Conservation (phyloP, 352 stramenopile species). For the Phytophthora parvispora region DNA sequence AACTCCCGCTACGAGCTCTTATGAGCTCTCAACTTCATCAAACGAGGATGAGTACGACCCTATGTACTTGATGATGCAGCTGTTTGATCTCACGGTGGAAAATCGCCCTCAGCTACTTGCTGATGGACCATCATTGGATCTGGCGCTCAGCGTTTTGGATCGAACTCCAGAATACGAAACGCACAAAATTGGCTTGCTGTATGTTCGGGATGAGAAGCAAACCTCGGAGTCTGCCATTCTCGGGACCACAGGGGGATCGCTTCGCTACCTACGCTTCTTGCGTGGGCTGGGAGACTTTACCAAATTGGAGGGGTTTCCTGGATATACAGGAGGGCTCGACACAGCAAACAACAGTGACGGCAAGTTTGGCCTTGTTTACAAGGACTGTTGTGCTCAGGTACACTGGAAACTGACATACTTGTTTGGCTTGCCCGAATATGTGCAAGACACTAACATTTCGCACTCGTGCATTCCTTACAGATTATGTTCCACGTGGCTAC, state of each 20-base stretch:
- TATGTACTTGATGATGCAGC: constrained; percentile 85
- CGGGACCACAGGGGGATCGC: constrained; percentile 70
- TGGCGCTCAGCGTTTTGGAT: constrained; percentile 83
- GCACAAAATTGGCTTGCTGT: constrained; percentile 90
- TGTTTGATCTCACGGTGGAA: constrained; percentile 75
- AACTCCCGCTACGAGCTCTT: not conserved
- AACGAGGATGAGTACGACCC: constrained; percentile 52
- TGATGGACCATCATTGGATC: constrained; percentile 58
- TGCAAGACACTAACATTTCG: not conserved
- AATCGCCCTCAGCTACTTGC: constrained; percentile 70
- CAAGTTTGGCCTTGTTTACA: constrained; percentile 80
- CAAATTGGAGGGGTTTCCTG: constrained; percentile 68
- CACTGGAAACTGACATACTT: not conserved
- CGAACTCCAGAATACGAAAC: constrained; percentile 86
- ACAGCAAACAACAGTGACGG: constrained; percentile 75
- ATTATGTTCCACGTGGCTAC: constrained; percentile 91
- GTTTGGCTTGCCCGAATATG: too few species aligned
- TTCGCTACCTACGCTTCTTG: constrained; percentile 83
- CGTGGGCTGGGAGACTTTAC: constrained; percentile 75
- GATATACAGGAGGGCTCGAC: constrained; percentile 85
- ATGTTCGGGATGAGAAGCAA: constrained; percentile 70
- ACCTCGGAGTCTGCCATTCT: constrained; percentile 78
- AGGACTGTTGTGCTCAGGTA: constrained; percentile 77
- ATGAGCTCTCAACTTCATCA: not conserved
- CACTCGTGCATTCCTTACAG: too few species aligned